phyloP scores from a whole-genome alignment of 805 yeast genomes.

The Kodamaea lidongshanica region DNA sequence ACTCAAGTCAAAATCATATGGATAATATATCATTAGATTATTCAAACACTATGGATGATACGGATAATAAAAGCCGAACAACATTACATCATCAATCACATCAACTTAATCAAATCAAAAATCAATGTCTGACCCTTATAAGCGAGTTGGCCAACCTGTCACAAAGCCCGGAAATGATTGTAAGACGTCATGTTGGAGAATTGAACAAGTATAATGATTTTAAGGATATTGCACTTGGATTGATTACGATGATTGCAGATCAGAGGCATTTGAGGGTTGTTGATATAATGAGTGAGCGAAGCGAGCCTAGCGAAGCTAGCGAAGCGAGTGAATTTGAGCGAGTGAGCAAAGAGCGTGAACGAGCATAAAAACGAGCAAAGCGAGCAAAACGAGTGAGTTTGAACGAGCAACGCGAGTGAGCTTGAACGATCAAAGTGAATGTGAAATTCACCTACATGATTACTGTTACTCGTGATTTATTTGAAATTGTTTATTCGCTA shows the following conservation, averaged over 20 bases:
- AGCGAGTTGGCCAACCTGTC: slow-evolving; percentile 23
- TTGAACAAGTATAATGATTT: slow-evolving; percentile 58
- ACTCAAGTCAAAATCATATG: background rate
- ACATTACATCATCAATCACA: slow-evolving; percentile 2
- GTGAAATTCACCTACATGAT: too few relatives aligned
- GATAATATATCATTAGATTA: slow-evolving; percentile 1
- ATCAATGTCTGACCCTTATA: slow-evolving; percentile 26
- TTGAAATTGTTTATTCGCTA: too few relatives aligned
- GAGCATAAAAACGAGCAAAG: too few relatives aligned
- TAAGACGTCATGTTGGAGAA: slow-evolving; percentile 45
- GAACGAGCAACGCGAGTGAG: too few relatives aligned
- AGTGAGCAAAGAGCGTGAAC: too few relatives aligned
- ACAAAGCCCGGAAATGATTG: slow-evolving; percentile 40
- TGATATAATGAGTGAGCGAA: slow-evolving; percentile 49
- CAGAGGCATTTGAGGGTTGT: slow-evolving; percentile 43
- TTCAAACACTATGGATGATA: slow-evolving; percentile 5
- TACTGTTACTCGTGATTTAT: too few relatives aligned
- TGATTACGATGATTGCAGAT: slow-evolving; percentile 56
- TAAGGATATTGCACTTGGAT: slow-evolving; percentile 52
- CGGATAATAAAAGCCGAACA: slow-evolving; percentile 7
- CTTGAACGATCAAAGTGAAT: too few relatives aligned
- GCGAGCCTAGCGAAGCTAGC: too few relatives aligned
- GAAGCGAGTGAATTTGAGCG: too few relatives aligned
- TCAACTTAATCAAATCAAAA: slow-evolving; percentile 25
- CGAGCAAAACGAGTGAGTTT: too few relatives aligned